Evolutionary conservation across 2,329 filamentous ascomycete species (phyloP), one percentile per base, ranked within the genome.

Genomic region (Trichoderma sp.): DNA sequence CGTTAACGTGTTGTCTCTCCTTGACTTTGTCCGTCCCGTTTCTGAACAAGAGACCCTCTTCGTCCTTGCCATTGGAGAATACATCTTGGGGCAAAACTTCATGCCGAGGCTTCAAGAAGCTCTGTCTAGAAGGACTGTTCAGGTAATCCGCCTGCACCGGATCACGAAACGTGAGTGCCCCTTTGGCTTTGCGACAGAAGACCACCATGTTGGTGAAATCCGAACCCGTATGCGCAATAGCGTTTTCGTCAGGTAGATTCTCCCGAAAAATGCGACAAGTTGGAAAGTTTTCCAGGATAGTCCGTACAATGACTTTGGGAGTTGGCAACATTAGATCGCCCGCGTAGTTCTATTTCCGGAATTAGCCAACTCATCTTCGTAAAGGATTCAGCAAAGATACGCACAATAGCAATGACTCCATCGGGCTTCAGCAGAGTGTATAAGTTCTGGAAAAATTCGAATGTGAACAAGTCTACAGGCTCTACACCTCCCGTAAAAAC

Each of bases 121-220:
- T 83, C 73, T 86, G 80, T 35, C 95, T 83, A 13, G 91, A 89
- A 50, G 87, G 82, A 76, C 91, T 97, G 42, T 86, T 86, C 37
- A 97, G 81, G 73, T 87, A 90, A 75, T 99, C 95, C 2, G 81
- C 80, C 7, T 84, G 78, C 0, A 79, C 81, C 0, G 93, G 87
- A 17, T 82, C 74, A 13, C 94, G 86, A 81, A 98, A 98, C 0
- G 76, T 80, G 42, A 93, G 80, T 0, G 80, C 73, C 3, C 74
- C 74, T 27, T 70, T 68, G 12, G 81, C 83, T 79, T 93, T 94
- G 68, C 87, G 89, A 83, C 95, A 99, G 82, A 97, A 97, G 69
- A 98, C 89, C 56, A 98, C 92, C 86, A 98, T 93, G 82, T 99
- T 99, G 76, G 93, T 92, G 78, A 98, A 97, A 75, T 97, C 92